These are phyloP conservation scores for Paspalum notatum DNA, from an alignment of 176 grass and related monocot species.

Conservation along the genomic window DNA sequence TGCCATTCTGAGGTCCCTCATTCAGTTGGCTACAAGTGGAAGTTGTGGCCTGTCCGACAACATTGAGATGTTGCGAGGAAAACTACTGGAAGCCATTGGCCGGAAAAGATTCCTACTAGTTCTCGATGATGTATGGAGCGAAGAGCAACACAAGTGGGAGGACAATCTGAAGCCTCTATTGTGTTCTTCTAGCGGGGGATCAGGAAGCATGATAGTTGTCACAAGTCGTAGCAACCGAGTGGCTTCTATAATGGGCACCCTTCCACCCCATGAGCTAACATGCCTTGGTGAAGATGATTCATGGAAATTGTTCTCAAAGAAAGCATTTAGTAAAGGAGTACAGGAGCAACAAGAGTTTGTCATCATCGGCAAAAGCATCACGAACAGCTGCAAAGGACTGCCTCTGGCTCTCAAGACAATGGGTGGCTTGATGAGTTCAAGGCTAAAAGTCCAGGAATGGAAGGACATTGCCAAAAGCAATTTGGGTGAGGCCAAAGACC, in stretches of 20 bases:
- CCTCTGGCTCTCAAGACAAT: slow-evolving; percentile 45
- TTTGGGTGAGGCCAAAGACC: not conserved
- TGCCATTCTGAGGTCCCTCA: not conserved
- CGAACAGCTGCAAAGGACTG: not conserved
- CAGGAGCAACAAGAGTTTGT: not conserved
- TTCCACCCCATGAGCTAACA: not conserved
- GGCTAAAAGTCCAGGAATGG: slow-evolving; percentile 10
- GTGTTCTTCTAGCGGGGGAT: not conserved
- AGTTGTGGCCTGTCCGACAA: not conserved
- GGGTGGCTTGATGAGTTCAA: slow-evolving; percentile 43
- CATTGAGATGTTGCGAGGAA: not conserved
- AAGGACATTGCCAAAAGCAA: not conserved
- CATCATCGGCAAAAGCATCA: not conserved
- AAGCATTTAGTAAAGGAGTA: not conserved
- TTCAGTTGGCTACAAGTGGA: not conserved
- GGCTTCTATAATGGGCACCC: not conserved
- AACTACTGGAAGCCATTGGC: not conserved
- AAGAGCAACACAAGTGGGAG: not conserved
- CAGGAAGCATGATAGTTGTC: not conserved
- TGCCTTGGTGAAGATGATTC: not conserved
- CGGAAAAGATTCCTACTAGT: not conserved
- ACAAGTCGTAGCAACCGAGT: not conserved
- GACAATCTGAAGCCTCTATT: not conserved
- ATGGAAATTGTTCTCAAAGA: not conserved
- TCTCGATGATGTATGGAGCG: slow-evolving; percentile 3